Percentiles rank a stretch among this genome's conserved stretches.
phyloP scores from a whole-genome alignment of 257 asterid genomes.

The Sherardia arvensis region DNA sequence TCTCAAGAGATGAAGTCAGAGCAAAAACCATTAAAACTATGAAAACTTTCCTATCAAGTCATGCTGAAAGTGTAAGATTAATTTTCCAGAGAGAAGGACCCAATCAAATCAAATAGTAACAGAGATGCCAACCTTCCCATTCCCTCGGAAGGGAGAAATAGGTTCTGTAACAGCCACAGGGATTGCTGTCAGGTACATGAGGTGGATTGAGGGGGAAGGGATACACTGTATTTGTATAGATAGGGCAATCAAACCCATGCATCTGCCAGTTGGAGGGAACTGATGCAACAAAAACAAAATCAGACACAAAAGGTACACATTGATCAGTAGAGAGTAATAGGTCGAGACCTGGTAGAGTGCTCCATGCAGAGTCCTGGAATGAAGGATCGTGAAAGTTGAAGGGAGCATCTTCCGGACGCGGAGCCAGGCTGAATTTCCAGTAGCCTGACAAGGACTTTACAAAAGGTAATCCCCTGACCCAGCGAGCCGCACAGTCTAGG shows the following conservation, averaged over 20 bases:
- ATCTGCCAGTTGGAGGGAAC: slow-evolving; percentile 99
- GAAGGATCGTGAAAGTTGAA: slow-evolving; percentile 43
- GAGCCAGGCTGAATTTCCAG: slow-evolving; percentile 74
- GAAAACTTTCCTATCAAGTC: background rate
- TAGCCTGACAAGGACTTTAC: slow-evolving; percentile 74
- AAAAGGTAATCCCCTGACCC: slow-evolving; percentile 84
- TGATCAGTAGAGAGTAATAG: no score
- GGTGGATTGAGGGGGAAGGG: slow-evolving; percentile 94
- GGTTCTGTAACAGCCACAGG: slow-evolving; percentile 96
- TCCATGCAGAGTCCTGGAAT: slow-evolving; percentile 81
- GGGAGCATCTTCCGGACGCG: slow-evolving; percentile 49
- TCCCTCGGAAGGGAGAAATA: slow-evolving; percentile 70
- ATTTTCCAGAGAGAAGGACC: background rate
- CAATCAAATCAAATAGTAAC: background rate
- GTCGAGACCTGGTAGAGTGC: slow-evolving; percentile 63
- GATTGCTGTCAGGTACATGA: slow-evolving; percentile 87
- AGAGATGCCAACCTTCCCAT: slow-evolving; percentile 99
- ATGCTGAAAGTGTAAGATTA: background rate
- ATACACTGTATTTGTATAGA: slow-evolving; percentile 68
- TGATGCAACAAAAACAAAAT: slow-evolving; percentile 30
- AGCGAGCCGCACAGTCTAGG: slow-evolving; percentile 72
- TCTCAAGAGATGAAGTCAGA: slow-evolving; percentile 11
- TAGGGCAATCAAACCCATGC: slow-evolving; percentile 94
- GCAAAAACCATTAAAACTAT: background rate
- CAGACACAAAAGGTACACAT: background rate